Evolutionary conservation across 2,329 filamentous ascomycete genomes (phyloP).

Genomic region (Fusarium fracticaudum): DNA sequence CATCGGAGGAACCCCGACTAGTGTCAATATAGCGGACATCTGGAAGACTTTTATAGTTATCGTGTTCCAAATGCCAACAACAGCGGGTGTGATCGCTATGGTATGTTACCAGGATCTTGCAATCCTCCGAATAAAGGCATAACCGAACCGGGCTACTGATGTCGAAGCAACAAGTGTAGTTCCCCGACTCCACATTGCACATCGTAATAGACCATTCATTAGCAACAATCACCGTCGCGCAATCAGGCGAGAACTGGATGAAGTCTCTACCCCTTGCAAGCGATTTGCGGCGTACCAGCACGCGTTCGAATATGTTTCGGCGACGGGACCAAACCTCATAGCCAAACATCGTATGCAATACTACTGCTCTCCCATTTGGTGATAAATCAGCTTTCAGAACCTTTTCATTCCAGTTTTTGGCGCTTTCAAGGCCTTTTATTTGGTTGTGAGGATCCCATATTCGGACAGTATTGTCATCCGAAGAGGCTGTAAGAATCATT

Average conservation of each 20-base stretch:
- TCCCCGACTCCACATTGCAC: rapidly evolving
- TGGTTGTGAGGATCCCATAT: not conserved
- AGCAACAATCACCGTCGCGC: rapidly evolving
- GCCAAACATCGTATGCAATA: rapidly evolving
- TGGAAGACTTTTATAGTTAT: not conserved
- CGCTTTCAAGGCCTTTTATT: rapidly evolving
- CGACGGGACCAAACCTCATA: rapidly evolving
- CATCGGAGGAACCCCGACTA: rapidly evolving
- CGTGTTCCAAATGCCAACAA: not conserved
- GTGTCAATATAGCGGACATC: rapidly evolving
- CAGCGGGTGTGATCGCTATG: rapidly evolving
- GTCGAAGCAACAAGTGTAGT: rapidly evolving
- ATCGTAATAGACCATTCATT: rapidly evolving
- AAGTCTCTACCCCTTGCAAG: rapidly evolving
- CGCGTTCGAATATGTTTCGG: not conserved
- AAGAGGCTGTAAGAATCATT: not conserved
- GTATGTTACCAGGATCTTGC: not conserved
- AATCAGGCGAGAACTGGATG: not conserved
- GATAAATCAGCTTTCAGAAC: rapidly evolving
- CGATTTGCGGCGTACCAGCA: rapidly evolving
- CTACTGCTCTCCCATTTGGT: not conserved
- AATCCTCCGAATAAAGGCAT: not conserved
- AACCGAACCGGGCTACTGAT: rapidly evolving
- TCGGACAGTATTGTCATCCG: not conserved
- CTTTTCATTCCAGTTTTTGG: rapidly evolving